Evolutionary conservation across 768 basidiomycete genomes (phyloP), one percentile per base, ranked within the genome.

Genomic region (Tricholoma terreum): DNA sequence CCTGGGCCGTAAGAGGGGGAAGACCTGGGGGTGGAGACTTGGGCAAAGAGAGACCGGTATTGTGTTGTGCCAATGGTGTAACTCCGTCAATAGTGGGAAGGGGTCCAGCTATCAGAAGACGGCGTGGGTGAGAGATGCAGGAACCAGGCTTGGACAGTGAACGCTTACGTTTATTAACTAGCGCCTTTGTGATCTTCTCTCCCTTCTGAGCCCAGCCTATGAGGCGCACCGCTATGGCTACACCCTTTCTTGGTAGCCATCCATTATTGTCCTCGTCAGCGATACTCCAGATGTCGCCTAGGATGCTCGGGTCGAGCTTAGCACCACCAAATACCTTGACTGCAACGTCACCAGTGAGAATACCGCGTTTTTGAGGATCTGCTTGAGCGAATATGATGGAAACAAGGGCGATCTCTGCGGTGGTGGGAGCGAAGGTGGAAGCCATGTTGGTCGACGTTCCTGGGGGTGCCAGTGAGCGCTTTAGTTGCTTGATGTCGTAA

Each of bases 251-350:
- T 10, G 93, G 87, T 54, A 99, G 82, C 75, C 87, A 94, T 2
- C 97, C 97, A 59, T 91, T 91, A 77, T 98, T 95, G 31, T 94
- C 87, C 55, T 90, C 86, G 77, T 99, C 97, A 50, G 94, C 87
- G 57, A 98, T 75, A 58, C 78, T 83, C 96, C 97, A 99, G 61
- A 99, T 88, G 75, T 97, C 92, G 45, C 95, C 92, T 60, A 99
- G 85, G 34, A 82, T 80, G 15, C 81, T 76, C 8, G 92, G 86
- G 36, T 84, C 75, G 58, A 98, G 83, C 67, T 90, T 87, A 53
- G 95, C 88, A 56, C 90, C 88, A 58, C 84, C 80, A 66, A 98
- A 93, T 58, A 95, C 79, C 68, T 82, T 84, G 69, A 97, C 87
- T 52, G 95, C 97, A 65, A 88, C 85, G 61, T 96, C 94, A 66